Evolutionary conservation across 1,284 basidiomycete species (phyloP), one percentile per base, ranked within the genome.

Genomic region (Cryptococcus jaspeensis): DNA sequence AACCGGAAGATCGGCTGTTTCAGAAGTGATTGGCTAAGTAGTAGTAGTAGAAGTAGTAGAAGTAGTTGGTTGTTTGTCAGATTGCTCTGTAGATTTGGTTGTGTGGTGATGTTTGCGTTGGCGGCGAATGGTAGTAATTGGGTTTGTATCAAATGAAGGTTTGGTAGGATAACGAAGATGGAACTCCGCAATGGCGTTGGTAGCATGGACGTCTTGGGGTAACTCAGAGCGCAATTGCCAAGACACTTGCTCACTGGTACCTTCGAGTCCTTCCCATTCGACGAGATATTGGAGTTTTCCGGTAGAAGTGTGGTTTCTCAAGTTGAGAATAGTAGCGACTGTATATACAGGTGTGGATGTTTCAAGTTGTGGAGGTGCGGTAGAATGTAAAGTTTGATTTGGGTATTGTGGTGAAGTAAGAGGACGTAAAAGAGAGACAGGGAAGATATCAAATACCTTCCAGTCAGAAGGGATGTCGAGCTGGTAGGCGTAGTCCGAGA

Each of bases 261-360:
- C 51, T 28, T 45, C 41, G n/a, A 42, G 37, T 25, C 51, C 51
- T 2, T 28, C 15, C 51, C 51, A 52, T 37, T 52, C 51, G 23
- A 52, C 40, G 1, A 35, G 18, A 23, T 52, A 52, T 36, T 52
- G 23, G 9, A 52, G 25, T 52, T 43, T 43, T 11, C 42, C 42
- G 2, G 42, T n/a, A 9, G 16, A 15, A 20, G 42, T n/a, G 20
- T 43, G 16, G 20, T 43, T 43, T n/a, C 42, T 15, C 16, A 20
- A 43, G 42, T 43, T 43, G 2, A 43, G 3, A 20, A 43, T n/a
- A 9, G 11, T 11, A 18, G 42, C 3, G 20, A 43, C n/a, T n/a
- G n/a, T n/a, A n/a, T n/a, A n/a, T n/a, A n/a, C n/a, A n/a, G n/a
- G n/a, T n/a, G n/a, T n/a, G n/a, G n/a, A n/a, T n/a, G n/a, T n/a